Evolutionary conservation across 1,284 basidiomycete species (phyloP).

Genomic region (Gomphus sp.): DNA sequence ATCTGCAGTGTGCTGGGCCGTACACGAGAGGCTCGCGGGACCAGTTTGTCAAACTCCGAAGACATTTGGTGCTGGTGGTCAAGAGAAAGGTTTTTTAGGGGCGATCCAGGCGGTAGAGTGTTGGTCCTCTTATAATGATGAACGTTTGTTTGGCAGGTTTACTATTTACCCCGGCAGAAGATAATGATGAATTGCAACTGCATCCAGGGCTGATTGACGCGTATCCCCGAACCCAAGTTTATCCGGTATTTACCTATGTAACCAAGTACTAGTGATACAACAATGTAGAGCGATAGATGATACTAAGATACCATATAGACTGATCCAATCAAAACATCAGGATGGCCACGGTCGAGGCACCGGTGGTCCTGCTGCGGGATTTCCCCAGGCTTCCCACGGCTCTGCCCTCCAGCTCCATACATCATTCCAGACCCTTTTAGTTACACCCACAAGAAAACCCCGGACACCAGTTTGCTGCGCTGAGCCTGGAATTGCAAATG

Average conservation of each 20-base stretch:
- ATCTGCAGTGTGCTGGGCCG: slow-evolving; percentile 40
- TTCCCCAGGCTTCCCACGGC: slow-evolving; percentile 8
- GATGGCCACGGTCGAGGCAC: slow-evolving; percentile 7
- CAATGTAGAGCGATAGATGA: slow-evolving; percentile 1
- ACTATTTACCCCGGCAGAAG: background rate
- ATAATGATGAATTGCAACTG: background rate
- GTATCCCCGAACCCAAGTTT: background rate
- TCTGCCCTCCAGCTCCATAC: background rate
- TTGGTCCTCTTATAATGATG: background rate
- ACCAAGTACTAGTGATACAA: slow-evolving; percentile 3
- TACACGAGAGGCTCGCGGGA: slow-evolving; percentile 28
- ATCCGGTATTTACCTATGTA: background rate
- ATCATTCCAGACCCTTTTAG: slow-evolving; percentile 3
- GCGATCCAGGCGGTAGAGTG: background rate
- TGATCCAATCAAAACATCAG: slow-evolving; percentile 4
- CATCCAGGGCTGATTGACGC: background rate
- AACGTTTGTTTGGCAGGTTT: background rate
- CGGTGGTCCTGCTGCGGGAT: background rate
- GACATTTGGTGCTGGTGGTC: slow-evolving; percentile 36
- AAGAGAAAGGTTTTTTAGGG: slow-evolving; percentile 40
- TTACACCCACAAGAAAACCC: background rate
- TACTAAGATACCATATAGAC: slow-evolving; percentile 2
- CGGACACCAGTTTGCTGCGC: background rate
- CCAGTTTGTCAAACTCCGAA: slow-evolving; percentile 20
- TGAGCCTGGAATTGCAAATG: slow-evolving; percentile 1